Base-by-base conservation (phyloP, 768 basidiomycete species). In the Lactifluus subvellereus region DNA sequence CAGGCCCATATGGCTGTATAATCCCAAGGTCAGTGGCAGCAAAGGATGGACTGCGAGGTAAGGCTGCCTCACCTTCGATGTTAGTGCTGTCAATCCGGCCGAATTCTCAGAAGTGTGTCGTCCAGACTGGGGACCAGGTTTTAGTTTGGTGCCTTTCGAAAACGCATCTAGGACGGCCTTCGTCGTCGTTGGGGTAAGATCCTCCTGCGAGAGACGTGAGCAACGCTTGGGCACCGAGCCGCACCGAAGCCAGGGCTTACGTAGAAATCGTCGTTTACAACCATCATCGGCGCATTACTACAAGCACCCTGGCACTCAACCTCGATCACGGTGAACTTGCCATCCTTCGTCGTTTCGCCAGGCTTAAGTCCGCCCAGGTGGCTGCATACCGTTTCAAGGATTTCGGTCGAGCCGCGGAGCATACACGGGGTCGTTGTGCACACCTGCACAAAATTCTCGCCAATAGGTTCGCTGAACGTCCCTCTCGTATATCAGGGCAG, bases 391-490 rank as follows among this genome's bases (percentile, higher is more conserved):
- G 94, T 86, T 67, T 94, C 79, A 49, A 97, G 82, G 68, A 98
- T 95, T 38, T 91, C 87, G 65, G 89, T 92, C 20, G 94, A 94
- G 53, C 95, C 96, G 65, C 84, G 81, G 40, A 99, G 82, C 89
- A 96, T 95, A 78, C 97, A 99, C 18, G 97, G 97, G 8, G 97
- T 98, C 40, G 97, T 98, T 35, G 97, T 98, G 81, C 97, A 99
- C 61, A 98, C 91, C 77, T 98, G 96, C 38, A 99, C 87, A 71
- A 98, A 98, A 74, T 98, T 82, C 69, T 89, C 77, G 32, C 93
- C 95, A 59, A 98, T 92, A 6, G 95, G 96, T 75, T 97, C 94
- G 58, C 94, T 94, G 64, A 9, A 10, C 53, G 54, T 10, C 54
- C 40, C 49, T 9, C 8, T 22, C 32, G 30, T 18, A 45, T 9